Percentiles rank a stretch among this genome's conserved stretches.
Conservation (phyloP, 2,329 filamentous ascomycete species). For the Penicillium sp. region DNA sequence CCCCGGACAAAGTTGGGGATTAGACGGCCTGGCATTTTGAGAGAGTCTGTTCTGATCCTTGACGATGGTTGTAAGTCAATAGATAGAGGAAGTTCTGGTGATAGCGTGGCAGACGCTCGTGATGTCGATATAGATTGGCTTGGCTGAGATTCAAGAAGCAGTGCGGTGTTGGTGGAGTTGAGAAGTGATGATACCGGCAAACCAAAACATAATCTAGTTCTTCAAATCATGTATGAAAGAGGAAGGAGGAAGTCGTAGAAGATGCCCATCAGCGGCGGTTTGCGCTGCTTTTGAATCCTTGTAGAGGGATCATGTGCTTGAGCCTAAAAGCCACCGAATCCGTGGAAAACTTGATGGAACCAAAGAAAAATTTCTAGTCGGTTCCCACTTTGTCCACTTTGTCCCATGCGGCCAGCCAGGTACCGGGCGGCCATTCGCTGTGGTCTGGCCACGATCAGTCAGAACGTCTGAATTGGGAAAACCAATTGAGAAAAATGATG, state of each 20-base stretch:
- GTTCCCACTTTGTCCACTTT: slow-evolving; percentile 32
- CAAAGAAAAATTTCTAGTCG: slow-evolving; percentile 28
- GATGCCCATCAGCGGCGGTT: not conserved
- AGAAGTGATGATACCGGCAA: slow-evolving; percentile 16
- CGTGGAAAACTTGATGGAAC: slow-evolving; percentile 25
- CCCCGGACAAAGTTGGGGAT: slow-evolving; percentile 46
- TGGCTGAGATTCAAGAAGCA: slow-evolving; percentile 25
- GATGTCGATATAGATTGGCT: slow-evolving; percentile 2
- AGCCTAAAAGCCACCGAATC: slow-evolving; percentile 26
- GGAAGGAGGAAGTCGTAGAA: not conserved
- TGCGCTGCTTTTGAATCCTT: slow-evolving; percentile 29
- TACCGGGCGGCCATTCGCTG: slow-evolving; percentile 20
- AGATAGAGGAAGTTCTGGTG: not conserved
- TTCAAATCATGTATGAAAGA: not conserved
- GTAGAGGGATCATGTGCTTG: slow-evolving; percentile 28
- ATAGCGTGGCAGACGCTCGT: slow-evolving; percentile 3
- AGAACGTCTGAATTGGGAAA: slow-evolving; percentile 2
- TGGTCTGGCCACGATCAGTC: slow-evolving; percentile 30
- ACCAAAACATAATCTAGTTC: slow-evolving; percentile 23
- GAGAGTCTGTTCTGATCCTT: not conserved
- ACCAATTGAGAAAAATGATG: not conserved
- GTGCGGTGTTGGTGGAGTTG: slow-evolving; percentile 32
- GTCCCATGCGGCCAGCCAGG: slow-evolving; percentile 21
- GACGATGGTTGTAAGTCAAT: not conserved
- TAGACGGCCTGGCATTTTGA: slow-evolving; percentile 47